Evolutionary conservation across 768 basidiomycete genomes (phyloP), one percentile per base, ranked within the genome.

Genomic region (Ramaria sp.): DNA sequence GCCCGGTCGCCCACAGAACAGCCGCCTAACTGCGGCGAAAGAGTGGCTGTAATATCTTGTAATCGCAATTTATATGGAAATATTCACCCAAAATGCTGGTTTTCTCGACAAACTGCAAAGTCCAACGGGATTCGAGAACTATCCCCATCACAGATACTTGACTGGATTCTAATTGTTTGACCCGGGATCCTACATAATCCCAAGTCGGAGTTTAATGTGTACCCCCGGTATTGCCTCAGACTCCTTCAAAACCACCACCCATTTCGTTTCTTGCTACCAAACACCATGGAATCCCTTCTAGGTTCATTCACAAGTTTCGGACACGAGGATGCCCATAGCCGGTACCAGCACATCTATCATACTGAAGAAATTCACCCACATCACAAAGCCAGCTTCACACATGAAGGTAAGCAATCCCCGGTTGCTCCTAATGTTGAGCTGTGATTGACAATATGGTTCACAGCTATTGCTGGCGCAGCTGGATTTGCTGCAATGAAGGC

Each of bases 401-500:
- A 64, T 37, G 63, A 64, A 59, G 61, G 63, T 63, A 22, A 15
- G 46, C 30, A 10, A 22, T 34, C 24, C n/a, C 38, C 38, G 24
- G 22, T 22, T 0, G 24, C 31, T 22, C 42, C 13, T 33, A 30
- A 49, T 30, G 5, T 4, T 48, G 9, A 10, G 34, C 31, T 34
- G 15, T 20, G 11, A 1, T 20, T 41, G 38, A 19, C 27, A 4
- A 42, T 7, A 53, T 38, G 19, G 2, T 27, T 51, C 41, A 13
- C 27, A 63, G 63, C 58, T 24, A 56, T 64, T 46, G 62, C 63
- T 56, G 70, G 67, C 43, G 70, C 70, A n/a, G 70, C 70, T 48
- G 69, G 68, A 27, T 71, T 67, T 58, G 70, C 70, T 50, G 70
- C 70, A 48, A 71, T 71, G 70, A 69, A 66, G 60, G 69, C 69